Percentiles rank a stretch among this genome's conserved stretches.
Conservation (phyloP, 2,329 filamentous ascomycete genomes). For the Gnomoniopsis smithogilvyi region DNA sequence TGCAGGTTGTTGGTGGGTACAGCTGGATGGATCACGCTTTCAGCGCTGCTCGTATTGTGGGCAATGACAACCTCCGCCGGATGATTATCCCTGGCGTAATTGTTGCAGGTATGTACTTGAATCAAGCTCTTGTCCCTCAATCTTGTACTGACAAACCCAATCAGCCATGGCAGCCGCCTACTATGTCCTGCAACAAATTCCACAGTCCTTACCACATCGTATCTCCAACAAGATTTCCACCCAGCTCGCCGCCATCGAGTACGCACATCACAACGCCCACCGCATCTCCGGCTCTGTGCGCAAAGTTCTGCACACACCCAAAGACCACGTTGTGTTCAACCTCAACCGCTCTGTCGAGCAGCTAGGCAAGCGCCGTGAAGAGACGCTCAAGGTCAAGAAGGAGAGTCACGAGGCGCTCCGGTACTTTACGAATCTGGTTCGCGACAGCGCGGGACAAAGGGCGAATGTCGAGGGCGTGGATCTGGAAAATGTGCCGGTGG, state of each 20-base stretch:
- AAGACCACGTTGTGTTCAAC: conserved; percentile 78
- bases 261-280: conserved; percentile 82
- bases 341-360: conserved; percentile 85
- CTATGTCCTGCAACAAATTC: conserved; percentile 84
- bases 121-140: conserved; percentile 3
- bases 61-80: conserved; percentile 75
- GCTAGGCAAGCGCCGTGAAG: conserved; percentile 72
- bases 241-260: conserved; percentile 80
- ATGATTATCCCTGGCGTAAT: conserved; percentile 79
- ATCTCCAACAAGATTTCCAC: conserved; percentile 80
- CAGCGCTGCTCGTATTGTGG: conserved; percentile 75
- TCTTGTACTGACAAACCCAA: conserved; percentile 28
- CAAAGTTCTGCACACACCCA: conserved; percentile 82
- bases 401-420: conserved; percentile 86
- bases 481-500: conserved; percentile 47
- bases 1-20: conserved; percentile 75
- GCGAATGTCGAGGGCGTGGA: conserved; percentile 49
- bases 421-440: conserved; percentile 85
- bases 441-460: conserved; percentile 56
- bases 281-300: conserved; percentile 85
- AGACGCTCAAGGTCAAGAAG: conserved; percentile 74
- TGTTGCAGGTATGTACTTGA: conserved; percentile 64
- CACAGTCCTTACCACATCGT: conserved; percentile 80
- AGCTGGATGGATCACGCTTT: conserved; percentile 88
- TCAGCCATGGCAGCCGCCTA: conserved; percentile 70